phyloP scores from a whole-genome alignment of 1,284 basidiomycete genomes.

The Leccinum solheimii region DNA sequence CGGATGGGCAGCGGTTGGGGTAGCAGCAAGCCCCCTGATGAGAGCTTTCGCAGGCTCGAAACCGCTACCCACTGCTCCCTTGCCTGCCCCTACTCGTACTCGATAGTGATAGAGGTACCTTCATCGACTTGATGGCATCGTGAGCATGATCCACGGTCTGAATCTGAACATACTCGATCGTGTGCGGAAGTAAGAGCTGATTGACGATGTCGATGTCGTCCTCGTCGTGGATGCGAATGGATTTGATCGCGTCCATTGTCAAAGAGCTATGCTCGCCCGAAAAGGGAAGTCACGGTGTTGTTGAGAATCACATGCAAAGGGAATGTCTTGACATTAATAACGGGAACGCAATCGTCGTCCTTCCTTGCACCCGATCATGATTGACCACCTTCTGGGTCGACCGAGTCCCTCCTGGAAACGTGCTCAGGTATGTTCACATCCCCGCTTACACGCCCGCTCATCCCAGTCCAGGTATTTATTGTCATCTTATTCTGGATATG shows the following conservation, averaged over 20 bases:
- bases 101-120: slow-evolving; percentile 44
- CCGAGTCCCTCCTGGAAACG: slow-evolving; percentile 78
- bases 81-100: no score
- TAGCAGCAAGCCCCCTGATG: no score
- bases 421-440: slow-evolving; percentile 52
- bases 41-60: no score
- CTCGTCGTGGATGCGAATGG: slow-evolving; percentile 59
- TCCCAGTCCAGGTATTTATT: slow-evolving; percentile 64
- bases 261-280: slow-evolving; percentile 12
- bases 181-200: slow-evolving; percentile 83
- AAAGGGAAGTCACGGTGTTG: slow-evolving; percentile 16
- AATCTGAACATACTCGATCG: slow-evolving; percentile 71
- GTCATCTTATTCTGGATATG: slow-evolving; percentile 91
- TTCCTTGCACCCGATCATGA: slow-evolving; percentile 50
- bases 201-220: slow-evolving; percentile 81
- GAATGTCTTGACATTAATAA: neutral
- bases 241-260: slow-evolving; percentile 44
- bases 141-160: slow-evolving; percentile 77
- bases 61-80: no score
- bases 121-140: slow-evolving; percentile 92
- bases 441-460: neutral
- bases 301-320: slow-evolving; percentile 40
- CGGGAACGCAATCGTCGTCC: slow-evolving; percentile 5
- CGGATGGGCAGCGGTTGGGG: no score
- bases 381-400: slow-evolving; percentile 80